Evolutionary conservation across 2,329 filamentous ascomycete species (phyloP).

Genomic region (Lasiodiplodia gonubiensis): DNA sequence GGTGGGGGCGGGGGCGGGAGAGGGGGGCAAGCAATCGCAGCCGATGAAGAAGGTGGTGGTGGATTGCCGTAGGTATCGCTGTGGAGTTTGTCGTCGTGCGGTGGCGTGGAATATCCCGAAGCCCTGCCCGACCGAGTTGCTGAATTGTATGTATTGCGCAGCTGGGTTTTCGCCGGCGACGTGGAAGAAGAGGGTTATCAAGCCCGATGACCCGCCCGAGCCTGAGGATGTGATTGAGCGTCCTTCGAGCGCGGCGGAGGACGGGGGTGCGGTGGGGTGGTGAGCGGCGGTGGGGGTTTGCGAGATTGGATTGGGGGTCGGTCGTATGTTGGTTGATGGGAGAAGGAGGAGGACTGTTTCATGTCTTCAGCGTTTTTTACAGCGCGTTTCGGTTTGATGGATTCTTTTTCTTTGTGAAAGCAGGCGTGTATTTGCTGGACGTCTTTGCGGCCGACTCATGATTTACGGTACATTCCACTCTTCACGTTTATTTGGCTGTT

Average conservation of each 20-base stretch:
- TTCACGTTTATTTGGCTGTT: background rate
- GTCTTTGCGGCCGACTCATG: background rate
- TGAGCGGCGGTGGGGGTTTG: background rate
- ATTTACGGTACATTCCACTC: background rate
- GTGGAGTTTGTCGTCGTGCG: slow-evolving; percentile 16
- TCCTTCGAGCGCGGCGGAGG: background rate
- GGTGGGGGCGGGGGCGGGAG: background rate
- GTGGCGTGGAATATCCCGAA: slow-evolving; percentile 19
- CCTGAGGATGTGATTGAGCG: slow-evolving; percentile 3
- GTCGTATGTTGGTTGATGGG: background rate
- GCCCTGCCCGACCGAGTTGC: slow-evolving; percentile 14
- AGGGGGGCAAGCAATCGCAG: background rate
- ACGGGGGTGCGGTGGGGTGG: background rate
- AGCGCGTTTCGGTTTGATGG: no score
- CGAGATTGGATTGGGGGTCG: background rate
- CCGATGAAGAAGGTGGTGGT: slow-evolving; percentile 6
- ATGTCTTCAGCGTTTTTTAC: no score
- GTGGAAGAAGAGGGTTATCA: slow-evolving; percentile 18
- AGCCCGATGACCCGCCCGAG: slow-evolving; percentile 6
- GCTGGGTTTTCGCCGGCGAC: slow-evolving; percentile 13
- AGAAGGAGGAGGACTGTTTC: no score
- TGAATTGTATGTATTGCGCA: slow-evolving; percentile 25
- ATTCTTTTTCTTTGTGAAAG: background rate
- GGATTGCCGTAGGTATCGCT: slow-evolving; percentile 18
- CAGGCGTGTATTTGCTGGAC: background rate